A percentile compares a stretch with the other conserved stretches of the same genome.
These are phyloP conservation scores for Colletotrichum chrysophilum DNA, from an alignment of 2,329 filamentous ascomycete species.

Conservation along the genomic window DNA sequence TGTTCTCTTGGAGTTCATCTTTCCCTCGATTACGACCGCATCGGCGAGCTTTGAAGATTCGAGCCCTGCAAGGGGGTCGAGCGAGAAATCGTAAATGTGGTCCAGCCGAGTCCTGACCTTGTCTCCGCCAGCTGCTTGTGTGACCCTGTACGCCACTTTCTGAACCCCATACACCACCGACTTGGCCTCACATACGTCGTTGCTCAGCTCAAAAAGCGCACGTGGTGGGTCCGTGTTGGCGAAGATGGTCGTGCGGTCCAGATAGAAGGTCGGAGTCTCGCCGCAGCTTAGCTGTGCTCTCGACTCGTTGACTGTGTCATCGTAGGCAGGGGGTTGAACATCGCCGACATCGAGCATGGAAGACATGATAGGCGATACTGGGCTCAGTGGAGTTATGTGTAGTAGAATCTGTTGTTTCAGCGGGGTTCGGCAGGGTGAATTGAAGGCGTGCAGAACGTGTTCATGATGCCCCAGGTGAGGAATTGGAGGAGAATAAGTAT, in stretches of 20 bases:
- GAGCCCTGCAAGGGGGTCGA: not conserved
- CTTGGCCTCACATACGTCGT: slow-evolving; percentile 24
- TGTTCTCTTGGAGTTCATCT: slow-evolving; percentile 24
- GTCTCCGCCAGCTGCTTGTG: slow-evolving; percentile 10
- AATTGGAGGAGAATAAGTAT: not conserved
- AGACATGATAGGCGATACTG: not conserved
- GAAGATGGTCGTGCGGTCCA: slow-evolving; percentile 5
- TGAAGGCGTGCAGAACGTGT: not conserved
- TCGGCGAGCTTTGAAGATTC: not conserved
- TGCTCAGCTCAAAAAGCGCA: slow-evolving; percentile 30
- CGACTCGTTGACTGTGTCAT: not conserved
- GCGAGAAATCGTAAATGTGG: slow-evolving; percentile 34
- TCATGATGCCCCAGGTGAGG: not conserved
- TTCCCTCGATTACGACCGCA: slow-evolving; percentile 23
- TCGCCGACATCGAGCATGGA: not conserved
- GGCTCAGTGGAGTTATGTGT: not conserved
- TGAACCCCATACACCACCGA: slow-evolving; percentile 26
- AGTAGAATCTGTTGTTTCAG: not conserved
- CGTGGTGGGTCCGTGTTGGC: slow-evolving; percentile 10
- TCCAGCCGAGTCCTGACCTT: slow-evolving; percentile 25
- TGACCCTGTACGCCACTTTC: slow-evolving; percentile 29
- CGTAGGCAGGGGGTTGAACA: slow-evolving; percentile 4
- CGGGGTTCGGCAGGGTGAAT: not conserved
- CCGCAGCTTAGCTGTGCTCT: not conserved
- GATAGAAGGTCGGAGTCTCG: not conserved